Evolutionary conservation across 2,329 filamentous ascomycete genomes (phyloP), one percentile per base, ranked within the genome.

Genomic region (Phialemonium atrogriseum): DNA sequence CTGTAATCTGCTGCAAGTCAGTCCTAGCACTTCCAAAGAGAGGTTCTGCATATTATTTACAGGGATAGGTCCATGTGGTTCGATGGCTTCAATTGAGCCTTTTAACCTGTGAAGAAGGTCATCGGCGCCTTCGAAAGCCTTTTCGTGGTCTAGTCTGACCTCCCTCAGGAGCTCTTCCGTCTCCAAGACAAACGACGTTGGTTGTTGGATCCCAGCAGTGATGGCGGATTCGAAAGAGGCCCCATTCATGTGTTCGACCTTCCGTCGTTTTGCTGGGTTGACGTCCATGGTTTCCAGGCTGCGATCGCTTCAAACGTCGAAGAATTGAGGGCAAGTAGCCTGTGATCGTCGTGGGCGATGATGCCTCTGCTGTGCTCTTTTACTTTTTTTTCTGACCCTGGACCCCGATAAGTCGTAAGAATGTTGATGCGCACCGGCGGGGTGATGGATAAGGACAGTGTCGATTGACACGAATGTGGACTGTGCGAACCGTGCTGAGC

Each of bases 151-250:
- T 14, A 74, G 48, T 34, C 60, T 65, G 35, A 68, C 62, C 39
- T 75, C 68, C 36, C 64, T 66, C 37, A 78, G 49, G 12, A 79
- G 57, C 50, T 79, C 73, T 27, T 76, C 69, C 3, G 73, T 71
- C 52, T 77, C 68, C 30, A 78, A 51, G 28, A 73, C 59, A 41
- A 77, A 77, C 20, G 70, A 65, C 49, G 68, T 72, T 11, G 69
- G 49, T 20, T 50, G 47, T 8, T 50, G 54, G 10, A 53, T 35
- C 23, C 52, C 53, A 4, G 46, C 48, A 4, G 50, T 46, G 2
- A 48, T 44, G 5, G 48, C 50, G 2, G 50, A 37, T 16, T 50
- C 47, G 15, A 54, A 37, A 12, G 41, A 40, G 7, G 39, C 38
- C 34, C 39, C 37, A 12, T 36, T 37, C n/a, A 37, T 27, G 23